Base-by-base conservation (phyloP, 345 rosid species). In the Arabidopsis suecica region DNA sequence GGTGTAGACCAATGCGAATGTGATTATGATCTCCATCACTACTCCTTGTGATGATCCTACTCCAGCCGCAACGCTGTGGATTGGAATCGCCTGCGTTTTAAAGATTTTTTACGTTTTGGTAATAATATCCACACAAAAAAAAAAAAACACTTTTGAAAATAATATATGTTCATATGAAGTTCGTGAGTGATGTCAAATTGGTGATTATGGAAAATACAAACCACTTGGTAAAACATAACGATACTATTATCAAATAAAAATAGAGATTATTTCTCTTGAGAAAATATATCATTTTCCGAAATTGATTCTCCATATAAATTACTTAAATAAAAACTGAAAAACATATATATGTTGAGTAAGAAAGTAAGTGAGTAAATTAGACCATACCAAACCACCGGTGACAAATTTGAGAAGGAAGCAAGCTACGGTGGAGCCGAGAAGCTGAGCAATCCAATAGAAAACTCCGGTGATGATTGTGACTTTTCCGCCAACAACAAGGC, bases 401-500 rank as follows among this genome's bases (percentile, higher is more conserved):
- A 78, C 92, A 28, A 78, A 68, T 75, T 84, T 82, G 82, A 89
- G 97, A 44, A 89, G 85, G 84, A 71, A 87, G 80, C 90, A 86
- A 41, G 96, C 97, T 10, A 81, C 88, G 61, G 88, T 85, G 74
- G 97, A 87, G 63, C 97, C 96, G 33, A 85, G 71, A 62, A 92
- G 96, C 79, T 92, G 97, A 67, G 97, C 91, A 45, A 90, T 77
- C 93, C 92, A 88, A 80, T 92, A 92, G 84, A 90, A 86, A 75
- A 92, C 60, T 69, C 92, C 88, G 2, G 91, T 86, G 68, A 92
- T 85, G 80, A 88, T 54, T 67, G 89, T 85, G 79, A 92, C 79
- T 53, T 89, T 90, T 59, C 97, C 97, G 11, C 96, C 94, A 4
- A 86, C 86, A 71, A 91, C 92, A 82, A 90, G 75, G 16, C 97